Evolutionary conservation across 345 rosid species (phyloP), one percentile per base, ranked within the genome.

Genomic region (Citrus inodora): DNA sequence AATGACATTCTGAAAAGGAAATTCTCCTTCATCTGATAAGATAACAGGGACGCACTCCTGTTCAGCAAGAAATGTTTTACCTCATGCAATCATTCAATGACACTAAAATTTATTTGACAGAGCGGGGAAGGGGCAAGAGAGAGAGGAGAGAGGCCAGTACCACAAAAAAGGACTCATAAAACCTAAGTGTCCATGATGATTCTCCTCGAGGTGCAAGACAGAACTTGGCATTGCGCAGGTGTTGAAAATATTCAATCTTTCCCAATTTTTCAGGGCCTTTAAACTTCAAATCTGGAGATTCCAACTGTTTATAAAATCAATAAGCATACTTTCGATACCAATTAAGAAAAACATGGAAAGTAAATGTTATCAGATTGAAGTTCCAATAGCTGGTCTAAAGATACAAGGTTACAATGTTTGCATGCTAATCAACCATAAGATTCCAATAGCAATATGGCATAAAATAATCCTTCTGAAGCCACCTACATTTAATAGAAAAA

Each of bases 151-250:
- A 21, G 81, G 72, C 53, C 71, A 80, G 60, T 76, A 96, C 99
- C 97, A 92, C 98, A 89, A 96, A 94, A 81, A 86, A 96, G 1
- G 98, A 91, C 82, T 96, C 98, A 4, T 94, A 96, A 80, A 96
- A 94, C 74, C 99, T 90, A 83, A 94, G 98, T 2, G 99, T 94
- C 99, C 99, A 94, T 21, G 98, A 96, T 82, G 99, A 96, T 79
- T 94, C 98, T 70, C 99, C 98, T 22, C 98, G 92, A 37, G 99
- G 99, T 71, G 98, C 97, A 28, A 94, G 94, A 84, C 99, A 96
- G 86, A 96, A 96, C 86, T 92, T 96, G 53, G 99, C 94, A 76
- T 91, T 88, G 76, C 92, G 89, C 58, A 96, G 85, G 86, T 96
- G 98, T 80, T 92, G 90, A 86, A 96, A 96, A 79, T 96, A 96